Percentiles rank a stretch among this genome's conserved stretches.
Evolutionary conservation across 306 rosid species (phyloP).

Genomic region (Lablab purpureus): DNA sequence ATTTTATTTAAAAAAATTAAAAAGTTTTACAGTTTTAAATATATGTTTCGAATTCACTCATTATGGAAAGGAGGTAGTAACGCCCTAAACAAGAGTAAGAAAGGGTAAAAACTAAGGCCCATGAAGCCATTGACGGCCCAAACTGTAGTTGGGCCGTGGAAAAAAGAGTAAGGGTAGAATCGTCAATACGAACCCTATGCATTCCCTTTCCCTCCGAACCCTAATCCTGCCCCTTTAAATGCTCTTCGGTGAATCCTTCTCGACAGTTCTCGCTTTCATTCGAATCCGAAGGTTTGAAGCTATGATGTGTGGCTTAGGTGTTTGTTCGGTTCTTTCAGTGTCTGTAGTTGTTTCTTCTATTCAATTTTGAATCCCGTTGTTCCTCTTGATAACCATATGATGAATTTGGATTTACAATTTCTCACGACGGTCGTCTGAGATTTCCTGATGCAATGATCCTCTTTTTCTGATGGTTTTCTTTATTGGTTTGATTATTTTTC

Average conservation of each 20-base stretch:
- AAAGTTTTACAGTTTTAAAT: too few species aligned
- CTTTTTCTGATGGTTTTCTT: slow-evolving; percentile 46
- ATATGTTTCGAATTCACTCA: too few species aligned
- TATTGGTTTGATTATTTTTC: too few species aligned
- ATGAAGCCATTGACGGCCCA: neutral
- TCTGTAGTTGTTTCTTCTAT: neutral
- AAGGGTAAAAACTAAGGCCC: neutral
- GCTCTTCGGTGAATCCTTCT: neutral
- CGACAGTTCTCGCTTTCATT: neutral
- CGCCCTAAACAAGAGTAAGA: too few species aligned
- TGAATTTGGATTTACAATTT: slow-evolving; percentile 41
- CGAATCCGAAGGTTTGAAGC: neutral
- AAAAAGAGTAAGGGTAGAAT: neutral
- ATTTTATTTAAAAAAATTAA: too few species aligned
- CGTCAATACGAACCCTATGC: neutral
- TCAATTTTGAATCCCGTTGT: neutral
- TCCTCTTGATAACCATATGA: neutral
- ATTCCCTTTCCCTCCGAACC: slow-evolving; percentile 22
- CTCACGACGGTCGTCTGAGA: slow-evolving; percentile 56
- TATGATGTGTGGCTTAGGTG: neutral
- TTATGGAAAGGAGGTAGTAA: too few species aligned
- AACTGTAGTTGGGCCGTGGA: neutral
- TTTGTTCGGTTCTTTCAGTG: neutral
- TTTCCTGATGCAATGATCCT: slow-evolving; percentile 42
- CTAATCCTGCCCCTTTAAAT: slow-evolving; percentile 33